Evolutionary conservation across 192 early-diverging fungal genomes (phyloP), one percentile per base, ranked within the genome.

Genomic region (Chytriomyces sp.): DNA sequence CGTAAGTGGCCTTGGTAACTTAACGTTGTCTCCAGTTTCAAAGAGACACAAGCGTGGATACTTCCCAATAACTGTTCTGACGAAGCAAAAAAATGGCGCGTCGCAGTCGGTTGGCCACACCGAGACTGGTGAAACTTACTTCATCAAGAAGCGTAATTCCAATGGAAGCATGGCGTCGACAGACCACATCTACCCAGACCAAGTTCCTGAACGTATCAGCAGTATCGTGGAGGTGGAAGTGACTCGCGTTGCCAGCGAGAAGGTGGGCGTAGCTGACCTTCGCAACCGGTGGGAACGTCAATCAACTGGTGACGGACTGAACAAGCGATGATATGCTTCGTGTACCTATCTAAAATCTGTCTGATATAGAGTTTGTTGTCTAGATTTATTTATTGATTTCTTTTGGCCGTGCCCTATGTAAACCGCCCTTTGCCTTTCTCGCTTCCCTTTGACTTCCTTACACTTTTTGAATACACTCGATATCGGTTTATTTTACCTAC

Each of bases 51-150:
- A 80, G 70, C 80, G 85, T 44, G 80, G 78, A n/a, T 39, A 75
- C n/a, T 81, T 86, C 77, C 85, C 85, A n/a, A 44, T 86, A 0
- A 73, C 73, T 37, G 62, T 84, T 14, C 36, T 84, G n/a, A 81
- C 78, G 12, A 75, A 79, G 4, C 84, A 85, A 70, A 79, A 74
- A 39, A 64, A 62, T n/a, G 85, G 85, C 5, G 83, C 85, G 12
- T 74, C 79, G n/a, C 84, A 86, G 59, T 66, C 52, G 3, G 84
- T 86, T 17, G 75, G 70, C 10, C 62, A 68, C 41, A 59, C 26
- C 61, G 60, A 63, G 33, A 60, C n/a, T 12, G 54, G 40, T 25
- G 30, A 75, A 68, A 52, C 22, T 30, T 52, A 52, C 6, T 75
- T 75, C 39, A 41, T 75, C 5, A 67, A 69, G 57, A 70, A 70